Base-by-base conservation (phyloP, 352 stramenopile genomes). In the Globisporangium paddicum region DNA sequence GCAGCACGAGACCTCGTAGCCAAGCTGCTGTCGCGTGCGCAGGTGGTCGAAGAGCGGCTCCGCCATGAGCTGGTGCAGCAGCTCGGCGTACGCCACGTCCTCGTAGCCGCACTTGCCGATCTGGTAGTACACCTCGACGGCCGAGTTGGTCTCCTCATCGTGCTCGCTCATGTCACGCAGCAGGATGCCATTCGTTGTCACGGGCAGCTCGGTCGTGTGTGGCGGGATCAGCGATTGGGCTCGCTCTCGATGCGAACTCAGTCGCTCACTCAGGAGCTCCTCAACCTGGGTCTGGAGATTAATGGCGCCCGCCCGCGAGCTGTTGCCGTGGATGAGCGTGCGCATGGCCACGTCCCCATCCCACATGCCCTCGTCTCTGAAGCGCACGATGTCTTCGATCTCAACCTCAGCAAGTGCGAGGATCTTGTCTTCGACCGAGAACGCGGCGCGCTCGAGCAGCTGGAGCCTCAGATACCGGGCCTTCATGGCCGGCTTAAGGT, bases 51-150 rank as follows among this genome's bases (percentile, higher is more conserved):
- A 96, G 10, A 96, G 71, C 18, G 86, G 87, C 60, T 96, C 85
- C 7, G 78, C 71, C 74, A 96, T 87, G 30, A 96, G 55, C 51
- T 87, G 66, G 26, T 91, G 75, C 42, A 96, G 51, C 23, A 96
- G 47, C n/a, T 89, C 63, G 13, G 77, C 75, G 40, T 92, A 84
- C 37, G 82, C 79, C 61, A 72, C 69, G 49, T 86, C 68, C 52
- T 71, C 56, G 23, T 74, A 69, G 19, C 53, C 58, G 38, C 79
- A 65, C 34, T 76, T 69, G 25, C 84, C 84, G 11, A 95, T 72
- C 62, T 96, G 87, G 68, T 89, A 95, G 57, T 95, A 94, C 30
- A 90, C 69, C 35, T 93, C 84, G 10, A 95, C 79, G 11, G 87
- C 71, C 49, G 77, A 90, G 60, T 96, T 96, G 18, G 68, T 81